phyloP scores from a whole-genome alignment of 257 asterid genomes.

The Nicotiana obtusifolia region DNA sequence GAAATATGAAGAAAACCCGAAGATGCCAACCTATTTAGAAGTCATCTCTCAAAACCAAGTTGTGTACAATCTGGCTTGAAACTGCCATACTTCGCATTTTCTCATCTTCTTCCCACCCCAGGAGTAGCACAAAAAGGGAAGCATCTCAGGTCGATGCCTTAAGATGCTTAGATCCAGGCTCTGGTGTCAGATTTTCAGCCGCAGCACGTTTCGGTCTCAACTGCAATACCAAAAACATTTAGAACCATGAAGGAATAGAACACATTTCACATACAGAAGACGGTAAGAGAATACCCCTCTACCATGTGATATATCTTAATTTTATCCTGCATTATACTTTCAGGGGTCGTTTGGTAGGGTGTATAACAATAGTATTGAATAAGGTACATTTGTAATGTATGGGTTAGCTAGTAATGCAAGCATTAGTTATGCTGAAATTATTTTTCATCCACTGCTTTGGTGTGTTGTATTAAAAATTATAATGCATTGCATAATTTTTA shows the following conservation, averaged over 20 bases:
- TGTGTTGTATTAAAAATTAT: too few species aligned
- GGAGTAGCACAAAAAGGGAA: background rate
- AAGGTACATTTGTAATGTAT: too few species aligned
- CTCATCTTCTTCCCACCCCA: background rate
- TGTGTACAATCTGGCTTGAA: background rate
- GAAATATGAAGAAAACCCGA: background rate
- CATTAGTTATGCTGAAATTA: too few species aligned
- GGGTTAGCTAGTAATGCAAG: too few species aligned
- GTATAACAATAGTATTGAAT: too few species aligned
- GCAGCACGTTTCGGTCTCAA: constrained; percentile 42
- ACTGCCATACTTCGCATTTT: background rate
- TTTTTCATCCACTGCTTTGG: too few species aligned
- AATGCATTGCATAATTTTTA: too few species aligned
- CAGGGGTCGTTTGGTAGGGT: too few species aligned
- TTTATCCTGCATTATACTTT: too few species aligned
- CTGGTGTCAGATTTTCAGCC: constrained; percentile 28
- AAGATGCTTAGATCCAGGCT: constrained; percentile 30
- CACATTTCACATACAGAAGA: too few species aligned
- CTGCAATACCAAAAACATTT: constrained; percentile 13
- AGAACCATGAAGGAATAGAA: background rate
- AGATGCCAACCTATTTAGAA: background rate
- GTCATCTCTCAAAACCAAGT: background rate
- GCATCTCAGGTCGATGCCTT: constrained; percentile 23
- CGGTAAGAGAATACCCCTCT: too few species aligned
- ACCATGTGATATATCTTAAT: too few species aligned